phyloP scores from a whole-genome alignment of 75 land plant species.

The Pinus taeda region DNA sequence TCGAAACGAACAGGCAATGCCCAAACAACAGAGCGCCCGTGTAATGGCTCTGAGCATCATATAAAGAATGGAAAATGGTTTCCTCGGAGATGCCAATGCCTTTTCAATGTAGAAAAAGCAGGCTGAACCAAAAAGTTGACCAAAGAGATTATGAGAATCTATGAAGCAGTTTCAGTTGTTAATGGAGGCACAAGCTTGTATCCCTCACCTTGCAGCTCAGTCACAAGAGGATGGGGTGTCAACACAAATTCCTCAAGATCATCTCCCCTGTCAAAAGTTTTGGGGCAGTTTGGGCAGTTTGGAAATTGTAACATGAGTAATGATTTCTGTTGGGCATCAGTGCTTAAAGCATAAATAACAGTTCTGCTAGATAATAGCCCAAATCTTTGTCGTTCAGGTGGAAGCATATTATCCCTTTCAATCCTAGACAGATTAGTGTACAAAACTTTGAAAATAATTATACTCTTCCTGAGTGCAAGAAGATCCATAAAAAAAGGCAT shows the following conservation, averaged over 20 bases:
- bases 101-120: no score
- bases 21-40: no score
- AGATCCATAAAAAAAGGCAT: neutral
- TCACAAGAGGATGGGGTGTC: slow-evolving; percentile 27
- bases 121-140: no score
- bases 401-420: slow-evolving; percentile 46
- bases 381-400: slow-evolving; percentile 53
- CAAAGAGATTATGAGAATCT: no score
- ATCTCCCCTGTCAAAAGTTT: slow-evolving; percentile 29
- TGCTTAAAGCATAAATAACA: slow-evolving; percentile 31
- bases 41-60: no score
- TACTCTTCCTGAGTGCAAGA: slow-evolving; percentile 34
- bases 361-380: slow-evolving; percentile 43
- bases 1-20: no score
- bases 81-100: no score
- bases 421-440: slow-evolving; percentile 32
- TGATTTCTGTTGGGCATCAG: slow-evolving; percentile 33
- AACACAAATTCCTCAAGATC: slow-evolving; percentile 33
- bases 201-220: no score
- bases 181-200: no score
- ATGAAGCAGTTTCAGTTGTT: no score
- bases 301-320: slow-evolving; percentile 23
- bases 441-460: slow-evolving; percentile 38
- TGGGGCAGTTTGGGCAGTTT: slow-evolving; percentile 52
- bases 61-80: no score